Percentiles rank a stretch among this genome's conserved stretches.
phyloP scores from a whole-genome alignment of 148 eudicot species.

The Rhododendron vialii region DNA sequence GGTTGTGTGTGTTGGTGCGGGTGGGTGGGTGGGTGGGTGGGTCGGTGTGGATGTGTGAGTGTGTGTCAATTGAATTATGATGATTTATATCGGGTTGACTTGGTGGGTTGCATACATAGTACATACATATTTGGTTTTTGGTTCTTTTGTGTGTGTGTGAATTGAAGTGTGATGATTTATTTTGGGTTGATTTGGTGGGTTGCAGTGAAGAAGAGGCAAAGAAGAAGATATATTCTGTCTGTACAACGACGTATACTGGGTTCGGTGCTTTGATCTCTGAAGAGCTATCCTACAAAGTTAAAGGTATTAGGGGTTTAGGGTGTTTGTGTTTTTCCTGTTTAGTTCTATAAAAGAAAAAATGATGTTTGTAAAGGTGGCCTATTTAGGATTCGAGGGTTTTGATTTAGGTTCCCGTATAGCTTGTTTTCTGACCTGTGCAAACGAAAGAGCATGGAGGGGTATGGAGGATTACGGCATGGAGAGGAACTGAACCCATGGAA shows the following conservation, averaged over 20 bases:
- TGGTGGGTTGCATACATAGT: constrained; percentile 22
- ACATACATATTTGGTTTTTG: not conserved
- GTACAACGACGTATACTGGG: constrained; percentile 85
- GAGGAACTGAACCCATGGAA: not conserved
- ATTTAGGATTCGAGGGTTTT: not conserved
- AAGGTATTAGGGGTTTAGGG: constrained; percentile 43
- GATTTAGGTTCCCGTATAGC: not conserved
- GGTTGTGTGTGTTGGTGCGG: not conserved
- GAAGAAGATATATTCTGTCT: constrained; percentile 90
- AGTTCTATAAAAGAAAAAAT: not conserved
- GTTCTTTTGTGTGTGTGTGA: not conserved
- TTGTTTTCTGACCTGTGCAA: not conserved
- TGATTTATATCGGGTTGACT: not conserved
- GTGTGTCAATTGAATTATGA: not conserved
- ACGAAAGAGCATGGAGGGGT: not conserved
- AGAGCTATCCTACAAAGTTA: constrained; percentile 80
- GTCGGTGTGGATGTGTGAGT: not conserved
- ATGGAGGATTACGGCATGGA: not conserved
- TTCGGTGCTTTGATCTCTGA: constrained; percentile 90
- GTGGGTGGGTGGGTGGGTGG: not conserved
- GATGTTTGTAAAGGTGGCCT: not conserved
- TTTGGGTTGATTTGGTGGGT: not conserved
- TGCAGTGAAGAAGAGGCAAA: constrained; percentile 93
- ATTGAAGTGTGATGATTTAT: not conserved
- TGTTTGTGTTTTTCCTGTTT: not conserved